Percentiles rank a stretch among this genome's conserved stretches.
These are phyloP conservation scores for Eruca vesicaria DNA, from an alignment of 441 rosid genomes.

Conservation along the genomic window DNA sequence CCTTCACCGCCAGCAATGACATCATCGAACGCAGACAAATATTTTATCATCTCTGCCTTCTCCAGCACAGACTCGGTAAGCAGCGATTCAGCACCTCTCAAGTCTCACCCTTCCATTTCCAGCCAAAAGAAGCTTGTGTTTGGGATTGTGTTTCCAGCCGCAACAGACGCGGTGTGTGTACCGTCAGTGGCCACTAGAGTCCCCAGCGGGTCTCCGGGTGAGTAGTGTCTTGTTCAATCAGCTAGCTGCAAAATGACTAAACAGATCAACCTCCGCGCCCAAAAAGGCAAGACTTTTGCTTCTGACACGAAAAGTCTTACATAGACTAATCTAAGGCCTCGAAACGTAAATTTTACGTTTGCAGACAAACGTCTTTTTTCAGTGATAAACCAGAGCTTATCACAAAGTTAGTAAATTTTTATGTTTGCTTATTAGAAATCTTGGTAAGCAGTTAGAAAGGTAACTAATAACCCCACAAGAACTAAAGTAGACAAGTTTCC, in stretches of 20 bases:
- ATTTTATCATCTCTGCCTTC: slow-evolving; percentile 22
- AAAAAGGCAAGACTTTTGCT: not conserved
- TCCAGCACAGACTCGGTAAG: slow-evolving; percentile 26
- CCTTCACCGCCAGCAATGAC: slow-evolving; percentile 58
- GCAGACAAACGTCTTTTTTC: too few relatives aligned
- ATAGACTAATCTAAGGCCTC: not conserved
- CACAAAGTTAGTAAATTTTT: too few relatives aligned
- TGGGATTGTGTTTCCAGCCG: slow-evolving; percentile 29
- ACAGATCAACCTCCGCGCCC: not conserved
- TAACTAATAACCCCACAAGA: not conserved
- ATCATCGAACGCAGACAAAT: slow-evolving; percentile 48
- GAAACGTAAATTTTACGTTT: too few relatives aligned
- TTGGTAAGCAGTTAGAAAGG: not conserved
- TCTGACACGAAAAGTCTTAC: not conserved
- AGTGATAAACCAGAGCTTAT: too few relatives aligned
- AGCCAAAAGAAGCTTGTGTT: slow-evolving; percentile 33
- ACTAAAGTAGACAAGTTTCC: not conserved
- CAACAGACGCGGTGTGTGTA: slow-evolving; percentile 42
- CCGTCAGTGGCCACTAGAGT: slow-evolving; percentile 34
- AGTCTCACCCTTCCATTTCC: slow-evolving; percentile 30
- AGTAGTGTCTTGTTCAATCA: slow-evolving; percentile 42
- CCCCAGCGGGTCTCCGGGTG: slow-evolving; percentile 16
- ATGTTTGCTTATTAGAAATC: slow-evolving; percentile 12
- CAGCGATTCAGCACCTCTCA: slow-evolving; percentile 38
- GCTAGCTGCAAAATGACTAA: not conserved